These are phyloP conservation scores for Gracilaria gracilis DNA, from an alignment of 23 red algal genomes.

Conservation along the genomic window DNA sequence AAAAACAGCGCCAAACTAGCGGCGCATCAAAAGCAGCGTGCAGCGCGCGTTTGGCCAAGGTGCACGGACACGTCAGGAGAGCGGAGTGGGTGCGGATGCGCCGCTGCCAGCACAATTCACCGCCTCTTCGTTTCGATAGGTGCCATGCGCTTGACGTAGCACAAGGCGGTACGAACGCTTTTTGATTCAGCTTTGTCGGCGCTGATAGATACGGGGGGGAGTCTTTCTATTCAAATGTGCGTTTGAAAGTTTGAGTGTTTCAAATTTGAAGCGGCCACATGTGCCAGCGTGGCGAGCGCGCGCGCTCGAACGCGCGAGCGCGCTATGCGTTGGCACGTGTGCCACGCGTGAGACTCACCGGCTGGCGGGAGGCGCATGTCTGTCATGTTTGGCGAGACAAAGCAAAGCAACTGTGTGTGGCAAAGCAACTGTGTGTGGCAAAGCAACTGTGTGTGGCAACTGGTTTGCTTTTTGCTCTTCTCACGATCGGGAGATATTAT, in stretches of 20 bases:
- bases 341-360: conserved; percentile 1
- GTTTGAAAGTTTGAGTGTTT: neutral
- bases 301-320: neutral
- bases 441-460: neutral
- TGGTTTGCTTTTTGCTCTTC: neutral
- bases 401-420: neutral
- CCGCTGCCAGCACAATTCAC: neutral
- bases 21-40: no score
- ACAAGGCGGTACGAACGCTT: neutral
- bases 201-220: no score
- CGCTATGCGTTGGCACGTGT: neutral
- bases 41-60: neutral
- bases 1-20: no score
- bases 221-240: no score
- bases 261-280: neutral
- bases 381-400: neutral
- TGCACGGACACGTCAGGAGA: neutral
- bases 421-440: neutral
- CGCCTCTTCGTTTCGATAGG: no score
- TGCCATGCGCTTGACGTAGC: no score
- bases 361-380: no score
- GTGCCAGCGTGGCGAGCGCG: neutral
- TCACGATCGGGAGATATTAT: no score
- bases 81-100: neutral
- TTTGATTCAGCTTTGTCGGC: neutral